Evolutionary conservation across 2,329 filamentous ascomycete genomes (phyloP).

Genomic region (Lasiodiplodia hormozganensis): DNA sequence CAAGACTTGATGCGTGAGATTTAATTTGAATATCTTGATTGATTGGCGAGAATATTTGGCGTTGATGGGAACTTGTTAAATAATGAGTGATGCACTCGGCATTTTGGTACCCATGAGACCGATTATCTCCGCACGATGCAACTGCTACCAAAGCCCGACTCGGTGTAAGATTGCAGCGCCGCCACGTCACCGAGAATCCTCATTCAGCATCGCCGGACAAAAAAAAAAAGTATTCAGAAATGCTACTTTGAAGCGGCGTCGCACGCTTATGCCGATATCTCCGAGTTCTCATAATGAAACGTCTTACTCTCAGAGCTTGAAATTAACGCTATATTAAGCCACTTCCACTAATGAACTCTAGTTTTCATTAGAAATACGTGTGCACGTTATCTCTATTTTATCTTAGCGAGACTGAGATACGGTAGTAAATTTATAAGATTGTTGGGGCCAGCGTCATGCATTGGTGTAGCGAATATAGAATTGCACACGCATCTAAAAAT

Average conservation of each 20-base stretch:
- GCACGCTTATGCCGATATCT: too few species aligned
- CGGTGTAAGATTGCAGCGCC: not conserved
- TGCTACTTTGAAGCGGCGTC: too few species aligned
- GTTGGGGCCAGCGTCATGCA: too few species aligned
- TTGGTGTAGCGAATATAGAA: not conserved
- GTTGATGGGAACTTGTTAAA: not conserved
- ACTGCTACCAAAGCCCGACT: not conserved
- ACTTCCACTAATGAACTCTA: too few species aligned
- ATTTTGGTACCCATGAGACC: not conserved
- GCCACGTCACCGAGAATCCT: not conserved
- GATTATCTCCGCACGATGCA: not conserved
- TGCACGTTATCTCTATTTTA: too few species aligned
- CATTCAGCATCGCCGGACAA: not conserved
- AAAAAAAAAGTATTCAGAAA: too few species aligned
- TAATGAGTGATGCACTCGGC: not conserved
- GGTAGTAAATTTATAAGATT: too few species aligned
- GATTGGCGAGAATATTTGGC: not conserved
- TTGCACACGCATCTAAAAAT: not conserved
- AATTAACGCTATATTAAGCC: too few species aligned
- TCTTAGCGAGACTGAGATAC: too few species aligned
- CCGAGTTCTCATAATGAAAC: too few species aligned
- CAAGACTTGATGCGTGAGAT: not conserved
- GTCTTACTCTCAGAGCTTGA: too few species aligned
- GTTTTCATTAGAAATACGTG: too few species aligned
- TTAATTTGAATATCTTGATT: not conserved